These are phyloP conservation scores for Neurospora sp. DNA, from an alignment of 495 filamentous ascomycete genomes.

Conservation along the genomic window DNA sequence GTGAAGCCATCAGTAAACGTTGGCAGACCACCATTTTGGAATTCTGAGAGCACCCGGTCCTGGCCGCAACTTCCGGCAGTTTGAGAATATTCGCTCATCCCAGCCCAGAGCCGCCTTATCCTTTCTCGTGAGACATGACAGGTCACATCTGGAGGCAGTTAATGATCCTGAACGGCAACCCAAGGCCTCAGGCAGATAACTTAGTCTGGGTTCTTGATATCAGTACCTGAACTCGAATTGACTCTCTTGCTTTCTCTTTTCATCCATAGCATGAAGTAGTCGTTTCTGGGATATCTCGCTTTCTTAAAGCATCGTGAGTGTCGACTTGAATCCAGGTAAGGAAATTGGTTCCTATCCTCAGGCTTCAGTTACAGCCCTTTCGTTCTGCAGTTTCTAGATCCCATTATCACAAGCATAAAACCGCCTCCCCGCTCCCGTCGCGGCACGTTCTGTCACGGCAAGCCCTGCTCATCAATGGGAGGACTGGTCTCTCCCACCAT, in stretches of 20 bases:
- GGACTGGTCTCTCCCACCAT: background rate
- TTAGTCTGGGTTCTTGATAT: background rate
- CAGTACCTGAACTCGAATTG: background rate
- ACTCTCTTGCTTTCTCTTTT: no score
- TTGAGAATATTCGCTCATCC: background rate
- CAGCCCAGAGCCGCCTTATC: background rate
- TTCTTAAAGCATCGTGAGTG: background rate
- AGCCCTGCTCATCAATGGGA: background rate
- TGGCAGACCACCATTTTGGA: background rate
- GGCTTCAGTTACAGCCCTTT: background rate
- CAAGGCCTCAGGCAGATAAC: background rate
- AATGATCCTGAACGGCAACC: background rate
- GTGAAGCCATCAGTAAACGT: background rate
- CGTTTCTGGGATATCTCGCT: no score
- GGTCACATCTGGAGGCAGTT: background rate
- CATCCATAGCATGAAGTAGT: no score
- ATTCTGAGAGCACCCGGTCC: background rate
- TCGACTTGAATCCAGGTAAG: background rate
- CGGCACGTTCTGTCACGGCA: background rate
- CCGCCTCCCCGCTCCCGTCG: background rate
- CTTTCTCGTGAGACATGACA: background rate
- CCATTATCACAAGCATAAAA: background rate
- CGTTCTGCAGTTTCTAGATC: background rate
- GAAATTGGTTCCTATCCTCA: background rate
- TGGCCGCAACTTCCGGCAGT: background rate